phyloP scores from a whole-genome alignment of 805 yeast genomes.

The Hanseniaspora lachancei region DNA sequence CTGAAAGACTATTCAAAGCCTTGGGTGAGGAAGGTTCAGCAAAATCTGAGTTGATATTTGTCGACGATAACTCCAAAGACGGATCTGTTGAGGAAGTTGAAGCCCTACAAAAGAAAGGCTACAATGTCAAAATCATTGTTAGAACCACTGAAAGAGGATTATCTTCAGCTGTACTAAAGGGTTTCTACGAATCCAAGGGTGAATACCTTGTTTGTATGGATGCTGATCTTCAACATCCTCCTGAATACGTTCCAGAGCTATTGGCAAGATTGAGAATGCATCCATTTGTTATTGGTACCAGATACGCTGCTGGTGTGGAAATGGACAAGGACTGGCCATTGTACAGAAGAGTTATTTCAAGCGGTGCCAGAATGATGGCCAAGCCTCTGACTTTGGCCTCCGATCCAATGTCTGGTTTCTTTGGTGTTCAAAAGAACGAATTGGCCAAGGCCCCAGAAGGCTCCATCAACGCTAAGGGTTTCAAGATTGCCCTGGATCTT shows the following conservation, averaged over 20 bases:
- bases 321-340: constrained; percentile 43
- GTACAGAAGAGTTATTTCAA: constrained; percentile 36
- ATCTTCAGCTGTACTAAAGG: constrained; percentile 38
- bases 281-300: constrained; percentile 38
- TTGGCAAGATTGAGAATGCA: constrained; percentile 30
- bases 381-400: constrained; percentile 39
- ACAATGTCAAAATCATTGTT: constrained; percentile 37
- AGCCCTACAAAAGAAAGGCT: constrained; percentile 32
- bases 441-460: constrained; percentile 26
- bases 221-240: constrained; percentile 43
- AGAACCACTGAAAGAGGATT: constrained; percentile 40
- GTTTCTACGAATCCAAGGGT: constrained; percentile 37
- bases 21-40: constrained; percentile 32
- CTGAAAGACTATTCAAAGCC: constrained; percentile 37
- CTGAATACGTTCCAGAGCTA: constrained; percentile 37
- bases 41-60: constrained; percentile 36
- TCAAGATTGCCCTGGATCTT: constrained; percentile 38
- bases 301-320: constrained; percentile 44
- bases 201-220: constrained; percentile 39
- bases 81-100: constrained; percentile 43
- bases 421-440: constrained; percentile 37
- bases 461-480: constrained; percentile 33
- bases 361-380: constrained; percentile 38
- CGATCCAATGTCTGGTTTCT: constrained; percentile 43
- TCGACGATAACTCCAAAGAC: constrained; percentile 39